Evolutionary conservation across 352 stramenopile genomes (phyloP).

Genomic region (Phytophthora hibernalis): DNA sequence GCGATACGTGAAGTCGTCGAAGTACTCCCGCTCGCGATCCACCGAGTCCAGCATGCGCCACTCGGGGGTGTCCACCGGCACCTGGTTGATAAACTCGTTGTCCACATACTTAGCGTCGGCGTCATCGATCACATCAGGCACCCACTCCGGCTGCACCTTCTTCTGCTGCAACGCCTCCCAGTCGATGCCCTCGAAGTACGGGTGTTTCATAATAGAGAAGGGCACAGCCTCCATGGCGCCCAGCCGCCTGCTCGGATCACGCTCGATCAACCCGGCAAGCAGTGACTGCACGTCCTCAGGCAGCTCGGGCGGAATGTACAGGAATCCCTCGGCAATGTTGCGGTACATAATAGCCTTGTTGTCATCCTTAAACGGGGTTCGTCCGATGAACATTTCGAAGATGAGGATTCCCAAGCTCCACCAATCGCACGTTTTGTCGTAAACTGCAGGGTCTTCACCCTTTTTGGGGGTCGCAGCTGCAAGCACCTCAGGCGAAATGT

Average conservation of each 20-base stretch:
- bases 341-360: constrained; percentile 94
- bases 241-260: constrained; percentile 75
- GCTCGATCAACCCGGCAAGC: constrained; percentile 78
- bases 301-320: constrained; percentile 83
- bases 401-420: constrained; percentile 92
- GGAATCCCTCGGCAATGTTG: constrained; percentile 86
- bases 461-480: constrained; percentile 60
- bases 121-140: constrained; percentile 85
- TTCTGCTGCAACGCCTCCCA: constrained; percentile 88
- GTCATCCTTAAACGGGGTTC: constrained; percentile 93
- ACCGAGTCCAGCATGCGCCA: constrained; percentile 91
- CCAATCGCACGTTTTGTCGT: constrained; percentile 90
- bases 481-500: constrained; percentile 94
- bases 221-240: constrained; percentile 79
- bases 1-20: constrained; percentile 88
- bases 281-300: constrained; percentile 80
- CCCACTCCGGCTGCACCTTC: constrained; percentile 79
- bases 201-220: constrained; percentile 90
- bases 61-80: constrained; percentile 87
- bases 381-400: constrained; percentile 92
- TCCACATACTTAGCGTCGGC: constrained; percentile 89
- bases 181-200: constrained; percentile 89
- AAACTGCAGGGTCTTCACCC: constrained; percentile 49
- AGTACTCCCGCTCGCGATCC: constrained; percentile 84
- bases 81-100: constrained; percentile 89